Evolutionary conservation across 1,139 yeast species (phyloP).

Genomic region (Suhomyces coccinellae): DNA sequence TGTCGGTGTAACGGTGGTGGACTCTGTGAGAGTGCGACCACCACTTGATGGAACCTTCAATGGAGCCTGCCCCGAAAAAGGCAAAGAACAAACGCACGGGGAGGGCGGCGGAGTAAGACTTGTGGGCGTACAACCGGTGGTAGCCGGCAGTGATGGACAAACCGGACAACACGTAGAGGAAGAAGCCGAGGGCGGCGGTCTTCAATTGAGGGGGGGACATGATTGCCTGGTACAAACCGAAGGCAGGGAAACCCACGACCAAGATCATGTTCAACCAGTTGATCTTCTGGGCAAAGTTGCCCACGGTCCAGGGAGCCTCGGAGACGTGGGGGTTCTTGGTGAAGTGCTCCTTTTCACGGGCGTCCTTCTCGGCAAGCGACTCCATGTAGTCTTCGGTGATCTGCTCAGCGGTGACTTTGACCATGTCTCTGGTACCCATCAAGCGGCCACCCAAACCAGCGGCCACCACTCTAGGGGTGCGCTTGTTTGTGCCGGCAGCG

Average conservation of each 20-base stretch:
- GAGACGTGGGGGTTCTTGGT: constrained; percentile 67
- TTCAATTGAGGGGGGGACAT: constrained; percentile 53
- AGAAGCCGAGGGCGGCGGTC: constrained; percentile 60
- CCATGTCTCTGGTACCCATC: constrained; percentile 79
- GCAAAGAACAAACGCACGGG: constrained; percentile 77
- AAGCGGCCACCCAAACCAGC: constrained; percentile 75
- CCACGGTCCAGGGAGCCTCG: constrained; percentile 85
- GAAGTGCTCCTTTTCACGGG: constrained; percentile 49
- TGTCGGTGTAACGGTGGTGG: constrained; percentile 97
- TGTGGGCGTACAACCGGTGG: constrained; percentile 87
- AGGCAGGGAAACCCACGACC: constrained; percentile 67
- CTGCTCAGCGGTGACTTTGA: constrained; percentile 64
- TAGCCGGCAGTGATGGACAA: constrained; percentile 95
- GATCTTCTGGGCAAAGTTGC: constrained; percentile 84
- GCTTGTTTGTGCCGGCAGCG: constrained; percentile 84
- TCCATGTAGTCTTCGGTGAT: constrained; percentile 55
- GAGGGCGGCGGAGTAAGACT: constrained; percentile 73
- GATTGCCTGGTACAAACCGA: constrained; percentile 58
- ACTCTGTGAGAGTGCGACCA: constrained; percentile 98
- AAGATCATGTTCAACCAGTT: constrained; percentile 92
- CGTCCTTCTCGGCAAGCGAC: constrained; percentile 54
- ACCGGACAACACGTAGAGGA: constrained; percentile 73
- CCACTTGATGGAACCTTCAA: constrained; percentile 98
- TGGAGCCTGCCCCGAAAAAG: constrained; percentile 89
- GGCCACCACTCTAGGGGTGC: constrained; percentile 67